These are phyloP conservation scores for Graphilbum sp. DNA, from an alignment of 2,329 filamentous ascomycete species.

Conservation along the genomic window DNA sequence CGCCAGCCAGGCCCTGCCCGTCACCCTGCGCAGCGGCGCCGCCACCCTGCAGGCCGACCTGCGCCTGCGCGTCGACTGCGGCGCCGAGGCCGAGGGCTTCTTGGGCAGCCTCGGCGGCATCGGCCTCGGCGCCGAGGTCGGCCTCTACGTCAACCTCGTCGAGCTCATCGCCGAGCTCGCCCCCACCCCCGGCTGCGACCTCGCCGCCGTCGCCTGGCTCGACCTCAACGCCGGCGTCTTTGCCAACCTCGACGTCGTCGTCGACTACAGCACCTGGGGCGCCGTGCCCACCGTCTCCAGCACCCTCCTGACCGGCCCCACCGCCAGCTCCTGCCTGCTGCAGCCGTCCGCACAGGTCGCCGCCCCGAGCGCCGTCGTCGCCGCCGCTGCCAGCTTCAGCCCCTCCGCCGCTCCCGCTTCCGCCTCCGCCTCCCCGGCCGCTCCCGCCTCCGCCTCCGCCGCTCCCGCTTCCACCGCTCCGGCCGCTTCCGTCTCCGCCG, in stretches of 20 bases:
- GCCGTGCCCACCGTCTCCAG: slow-evolving; percentile 24
- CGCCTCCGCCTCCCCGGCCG: not conserved
- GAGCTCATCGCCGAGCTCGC: slow-evolving; percentile 31
- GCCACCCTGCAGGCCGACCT: slow-evolving; percentile 31
- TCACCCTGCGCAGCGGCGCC: slow-evolving; percentile 28
- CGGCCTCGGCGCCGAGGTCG: slow-evolving; percentile 25
- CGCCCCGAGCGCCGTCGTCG: not conserved
- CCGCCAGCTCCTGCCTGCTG: slow-evolving; percentile 19
- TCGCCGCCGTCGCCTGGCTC: slow-evolving; percentile 19
- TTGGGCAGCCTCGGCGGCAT: slow-evolving; percentile 15
- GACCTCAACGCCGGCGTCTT: slow-evolving; percentile 23
- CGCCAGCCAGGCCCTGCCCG: slow-evolving; percentile 27
- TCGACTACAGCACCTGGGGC: slow-evolving; percentile 21
- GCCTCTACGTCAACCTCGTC: slow-evolving; percentile 35
- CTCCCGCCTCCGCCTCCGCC: not conserved
- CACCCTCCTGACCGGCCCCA: slow-evolving; percentile 20
- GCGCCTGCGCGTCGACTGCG: slow-evolving; percentile 31
- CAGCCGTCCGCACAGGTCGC: not conserved
- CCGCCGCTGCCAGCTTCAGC: not conserved
- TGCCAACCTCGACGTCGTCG: slow-evolving; percentile 17
- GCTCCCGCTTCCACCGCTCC: not conserved
- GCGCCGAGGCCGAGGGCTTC: slow-evolving; percentile 16
- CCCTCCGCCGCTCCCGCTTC: not conserved
- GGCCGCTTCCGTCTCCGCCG: not conserved
- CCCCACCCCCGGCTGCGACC: slow-evolving; percentile 18